Evolutionary conservation across 129 eudicot genomes (phyloP), one percentile per base, ranked within the genome.

Genomic region (Flaveria brownii): DNA sequence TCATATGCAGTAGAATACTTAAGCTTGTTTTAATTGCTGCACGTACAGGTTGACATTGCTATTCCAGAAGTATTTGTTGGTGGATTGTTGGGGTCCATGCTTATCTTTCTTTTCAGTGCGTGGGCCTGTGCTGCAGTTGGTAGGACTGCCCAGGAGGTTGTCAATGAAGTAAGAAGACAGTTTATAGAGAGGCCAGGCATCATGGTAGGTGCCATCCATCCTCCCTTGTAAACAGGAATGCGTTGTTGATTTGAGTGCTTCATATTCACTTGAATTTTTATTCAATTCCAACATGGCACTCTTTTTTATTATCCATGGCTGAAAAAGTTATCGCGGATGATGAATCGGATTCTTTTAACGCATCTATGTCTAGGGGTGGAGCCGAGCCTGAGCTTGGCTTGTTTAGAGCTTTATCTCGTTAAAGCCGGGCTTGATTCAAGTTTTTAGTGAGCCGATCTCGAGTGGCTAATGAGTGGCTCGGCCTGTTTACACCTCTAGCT

Each of bases 41-140:
- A 6, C 6, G 55, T 83, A 63, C 84, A 94, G 98, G 99, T 95
- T 76, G 99, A 95, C 79, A 91, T 95, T 42, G 97, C 97, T 47
- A 91, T 91, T 79, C 99, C 99, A 33, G 97, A 95, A 89, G 99
- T 95, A 26, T 95, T 95, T 66, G 85, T 95, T 73, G 99, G 99
- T 84, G 97, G 97, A 51, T 73, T 95, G 74, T 71, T 95, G 79
- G 99, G 99, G 46, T 89, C 99, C 72, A 95, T 95, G 99, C 99
- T 95, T 82, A 89, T 91, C 78, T 95, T 81, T 76, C 88, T 91
- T 68, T 95, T 95, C 71, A 91, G 97, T 89, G 99, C 97, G 33
- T 91, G 97, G 99, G 97, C 99, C 50, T 91, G 97, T 82, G 68
- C 97, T 72, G 96, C 97, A 39, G 99, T 95, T 82, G 99, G 99